Percentiles rank a stretch among this genome's conserved stretches.
Conservation (phyloP, 2,329 filamentous ascomycete genomes). For the Trichophyton schoenleinii region DNA sequence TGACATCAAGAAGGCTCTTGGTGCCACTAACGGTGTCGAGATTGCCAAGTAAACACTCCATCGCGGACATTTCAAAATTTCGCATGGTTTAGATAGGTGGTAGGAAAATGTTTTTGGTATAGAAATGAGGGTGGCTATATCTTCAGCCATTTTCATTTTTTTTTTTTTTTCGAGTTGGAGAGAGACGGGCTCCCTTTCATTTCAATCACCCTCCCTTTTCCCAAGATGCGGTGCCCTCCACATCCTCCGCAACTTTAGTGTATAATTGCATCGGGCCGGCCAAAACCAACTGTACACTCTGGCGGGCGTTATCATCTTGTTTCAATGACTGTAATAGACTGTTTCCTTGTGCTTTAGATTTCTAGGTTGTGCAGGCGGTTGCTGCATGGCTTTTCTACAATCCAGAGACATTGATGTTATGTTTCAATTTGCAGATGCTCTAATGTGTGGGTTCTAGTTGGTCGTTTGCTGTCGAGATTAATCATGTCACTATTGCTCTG, state of each 20-base stretch:
- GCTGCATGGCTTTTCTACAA: neutral
- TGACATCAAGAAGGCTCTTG: constrained; percentile 48
- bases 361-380: neutral
- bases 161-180: neutral
- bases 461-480: neutral
- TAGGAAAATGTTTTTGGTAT: constrained; percentile 1
- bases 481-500: neutral
- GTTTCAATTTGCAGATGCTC: neutral
- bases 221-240: constrained; percentile 1
- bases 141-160: neutral
- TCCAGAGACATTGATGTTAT: neutral
- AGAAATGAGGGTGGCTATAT: neutral
- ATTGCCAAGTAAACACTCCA: constrained; percentile 39
- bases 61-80: constrained; percentile 1
- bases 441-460: neutral
- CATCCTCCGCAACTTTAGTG: constrained; percentile 1
- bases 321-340: constrained; percentile 1
- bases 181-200: neutral
- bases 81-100: neutral
- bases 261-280: constrained; percentile 1
- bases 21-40: constrained; percentile 62
- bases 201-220: neutral
- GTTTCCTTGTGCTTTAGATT: constrained; percentile 2
- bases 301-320: constrained; percentile 3
- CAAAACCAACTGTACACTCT: neutral